Evolutionary conservation across 345 rosid species (phyloP), one percentile per base, ranked within the genome.

Genomic region (Populus pruinosa): DNA sequence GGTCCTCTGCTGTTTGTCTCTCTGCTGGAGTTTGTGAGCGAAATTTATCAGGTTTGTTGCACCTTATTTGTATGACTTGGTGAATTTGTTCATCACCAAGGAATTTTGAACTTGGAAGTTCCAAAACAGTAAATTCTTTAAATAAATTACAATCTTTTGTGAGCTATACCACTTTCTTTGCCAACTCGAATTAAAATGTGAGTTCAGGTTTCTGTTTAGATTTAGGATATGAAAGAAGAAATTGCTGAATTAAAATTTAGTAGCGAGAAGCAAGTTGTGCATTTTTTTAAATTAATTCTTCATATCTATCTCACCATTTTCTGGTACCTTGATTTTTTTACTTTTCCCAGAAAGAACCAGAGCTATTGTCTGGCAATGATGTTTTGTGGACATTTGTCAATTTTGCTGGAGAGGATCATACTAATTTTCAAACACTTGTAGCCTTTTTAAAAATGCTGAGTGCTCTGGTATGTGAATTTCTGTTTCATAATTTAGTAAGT

Each of bases 351-450:
- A 95, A 90, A 71, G 99, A 95, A 85, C 91, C 96, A 1, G 98
- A 93, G 87, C 87, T 95, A 56, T 84, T 95, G 79, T 86, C 93
- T 80, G 94, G 94, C 83, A 93, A 95, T 86, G 99, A 95, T 83
- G 93, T 91, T 81, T 83, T 95, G 81, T 95, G 99, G 99, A 95
- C 97, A 36, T 95, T 95, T 83, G 97, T 95, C 82, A 91, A 87
- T 83, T 95, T 95, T 88, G 98, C 98, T 67, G 99, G 99, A 77
- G 99, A 95, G 81, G 99, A 95, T 83, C 99, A 95, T 86, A 91
- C 97, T 36, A 95, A 92, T 83, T 88, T 93, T 82, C 91, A 93
- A 83, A 95, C 99, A 20, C 96, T 93, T 41, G 99, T 89, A 83
- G 97, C 98, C 76, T 95, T 95, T 91, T 86, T 95, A 80, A 91